Evolutionary conservation across 495 filamentous ascomycete species (phyloP), one percentile per base, ranked within the genome.

Genomic region (Aspergillus sclerotiicarbonarius): DNA sequence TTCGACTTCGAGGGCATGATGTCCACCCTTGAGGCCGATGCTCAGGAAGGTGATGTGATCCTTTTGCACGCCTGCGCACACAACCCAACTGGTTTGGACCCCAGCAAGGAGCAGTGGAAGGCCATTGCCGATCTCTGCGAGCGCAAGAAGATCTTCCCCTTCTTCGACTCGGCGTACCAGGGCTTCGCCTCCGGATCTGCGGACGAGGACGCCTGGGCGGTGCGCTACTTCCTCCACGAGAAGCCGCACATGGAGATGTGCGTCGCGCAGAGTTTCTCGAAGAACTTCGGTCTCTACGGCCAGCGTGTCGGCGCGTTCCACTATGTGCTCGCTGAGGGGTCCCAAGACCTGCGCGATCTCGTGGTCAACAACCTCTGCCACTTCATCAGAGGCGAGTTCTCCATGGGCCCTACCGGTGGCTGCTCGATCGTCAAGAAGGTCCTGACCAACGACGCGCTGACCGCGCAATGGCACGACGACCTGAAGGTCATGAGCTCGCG

Each of bases 161-260:
- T 83, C 68, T 83, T 83, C 54, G 81, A 83, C 68, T 78, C 73
- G 13, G 81, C 81, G 3, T 83, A 83, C 63, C 79, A 81, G 61
- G 81, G 81, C n/a, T 81, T 83, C 61, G 79, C 78, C 8, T 80
- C 79, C n/a, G 81, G 81, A 0, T 74, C 73, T 19, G 68, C 76
- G 13, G 75, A 75, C 59, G 73, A 82, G 48, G 81, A 83, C 60
- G 78, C 79, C 51, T 82, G 79, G 79, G 74, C 79, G 1, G 73
- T 83, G 6, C 74, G 78, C 45, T 76, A 81, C 63, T 82, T 81
- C 67, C 81, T 73, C 62, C 80, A 72, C 59, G 59, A 72, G 62
- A 75, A 80, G 68, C 74, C 76, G 6, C 61, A 71, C 37, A 75
- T 80, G 73, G 77, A 80, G 63, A 75, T 80, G 65, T 77, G 75